These are phyloP conservation scores for Eucalyptus curtisii DNA, from an alignment of 345 rosid genomes.

Conservation along the genomic window DNA sequence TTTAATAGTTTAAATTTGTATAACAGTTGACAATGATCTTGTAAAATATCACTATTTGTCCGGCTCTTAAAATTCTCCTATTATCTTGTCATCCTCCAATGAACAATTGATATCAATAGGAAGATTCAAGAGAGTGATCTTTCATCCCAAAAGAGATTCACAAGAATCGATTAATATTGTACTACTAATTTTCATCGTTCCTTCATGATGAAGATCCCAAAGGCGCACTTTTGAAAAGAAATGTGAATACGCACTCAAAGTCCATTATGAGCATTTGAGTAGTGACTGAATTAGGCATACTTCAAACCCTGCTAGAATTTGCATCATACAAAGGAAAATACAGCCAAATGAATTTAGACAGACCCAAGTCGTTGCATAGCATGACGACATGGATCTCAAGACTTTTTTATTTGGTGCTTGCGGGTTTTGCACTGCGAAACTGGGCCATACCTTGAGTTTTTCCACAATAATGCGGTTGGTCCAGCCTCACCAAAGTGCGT, in stretches of 20 bases:
- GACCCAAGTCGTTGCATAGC: background rate
- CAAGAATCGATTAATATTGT: background rate
- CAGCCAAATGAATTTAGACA: background rate
- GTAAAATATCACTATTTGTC: background rate
- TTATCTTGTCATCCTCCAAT: background rate
- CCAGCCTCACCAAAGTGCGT: background rate
- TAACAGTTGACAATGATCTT: rapidly evolving
- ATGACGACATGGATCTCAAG: background rate
- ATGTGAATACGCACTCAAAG: background rate
- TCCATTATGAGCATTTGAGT: background rate
- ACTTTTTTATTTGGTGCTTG: background rate
- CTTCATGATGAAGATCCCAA: background rate
- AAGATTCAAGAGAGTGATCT: background rate
- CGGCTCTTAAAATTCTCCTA: background rate
- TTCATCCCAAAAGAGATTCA: background rate
- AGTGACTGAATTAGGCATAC: background rate
- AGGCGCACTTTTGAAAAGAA: background rate
- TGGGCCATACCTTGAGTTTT: background rate
- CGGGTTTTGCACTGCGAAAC: background rate
- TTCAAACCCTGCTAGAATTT: background rate
- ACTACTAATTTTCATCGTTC: background rate
- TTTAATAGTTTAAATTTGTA: background rate
- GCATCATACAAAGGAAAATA: background rate
- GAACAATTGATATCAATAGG: background rate
- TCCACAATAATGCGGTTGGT: background rate